Evolutionary conservation across 768 basidiomycete genomes (phyloP).

Genomic region (Lactarius tabidus): DNA sequence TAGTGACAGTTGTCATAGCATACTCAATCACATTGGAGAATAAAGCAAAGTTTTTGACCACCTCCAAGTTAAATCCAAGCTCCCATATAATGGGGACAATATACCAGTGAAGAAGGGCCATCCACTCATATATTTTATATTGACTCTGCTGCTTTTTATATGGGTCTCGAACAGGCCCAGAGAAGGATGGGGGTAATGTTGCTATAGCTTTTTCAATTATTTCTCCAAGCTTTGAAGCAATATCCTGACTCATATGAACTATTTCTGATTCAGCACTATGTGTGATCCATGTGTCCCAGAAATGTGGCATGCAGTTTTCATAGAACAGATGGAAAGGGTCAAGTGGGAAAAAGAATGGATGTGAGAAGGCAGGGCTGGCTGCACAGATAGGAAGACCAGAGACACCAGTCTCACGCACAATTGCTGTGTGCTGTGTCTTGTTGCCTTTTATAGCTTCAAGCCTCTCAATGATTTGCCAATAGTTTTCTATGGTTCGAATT

Average conservation of each 20-base stretch:
- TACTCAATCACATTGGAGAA: no score
- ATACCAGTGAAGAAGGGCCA: constrained; percentile 1
- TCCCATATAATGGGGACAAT: neutral
- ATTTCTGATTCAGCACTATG: no score
- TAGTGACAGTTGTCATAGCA: neutral
- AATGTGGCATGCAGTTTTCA: constrained; percentile 25
- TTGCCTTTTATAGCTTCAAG: no score
- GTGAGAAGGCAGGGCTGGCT: no score
- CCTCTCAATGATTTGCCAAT: no score
- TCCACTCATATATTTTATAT: neutral
- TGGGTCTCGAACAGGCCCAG: neutral
- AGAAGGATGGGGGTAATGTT: neutral
- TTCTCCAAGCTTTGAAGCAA: no score
- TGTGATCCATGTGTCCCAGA: constrained; percentile 34
- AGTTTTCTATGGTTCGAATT: no score
- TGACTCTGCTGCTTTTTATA: neutral
- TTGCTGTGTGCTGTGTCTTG: no score
- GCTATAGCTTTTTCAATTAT: no score
- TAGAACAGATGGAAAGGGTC: constrained; percentile 33
- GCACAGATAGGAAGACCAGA: no score
- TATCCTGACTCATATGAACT: no score
- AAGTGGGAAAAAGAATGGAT: constrained; percentile 2
- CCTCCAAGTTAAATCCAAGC: constrained; percentile 18
- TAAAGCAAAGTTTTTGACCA: constrained; percentile 12
- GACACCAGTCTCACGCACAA: no score